A percentile compares a stretch with the other conserved stretches of the same genome.
Conservation (phyloP, 768 basidiomycete species). For the Lentinula guzmanii region DNA sequence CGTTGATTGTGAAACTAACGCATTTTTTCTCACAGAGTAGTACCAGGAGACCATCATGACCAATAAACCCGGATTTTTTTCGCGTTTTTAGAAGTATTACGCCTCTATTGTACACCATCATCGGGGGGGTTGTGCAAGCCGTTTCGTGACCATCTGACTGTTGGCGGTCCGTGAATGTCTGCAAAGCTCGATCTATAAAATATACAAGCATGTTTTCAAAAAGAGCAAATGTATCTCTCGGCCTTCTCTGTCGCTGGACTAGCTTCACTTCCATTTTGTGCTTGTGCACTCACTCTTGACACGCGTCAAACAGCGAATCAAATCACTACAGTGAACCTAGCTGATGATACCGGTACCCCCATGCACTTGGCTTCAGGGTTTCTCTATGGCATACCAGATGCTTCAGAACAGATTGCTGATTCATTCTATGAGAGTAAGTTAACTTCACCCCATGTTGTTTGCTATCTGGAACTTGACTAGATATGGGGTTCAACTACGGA, state of each 20-base stretch:
- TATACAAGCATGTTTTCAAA: neutral
- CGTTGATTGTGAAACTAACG: neutral
- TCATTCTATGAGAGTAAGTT: neutral
- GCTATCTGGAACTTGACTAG: neutral
- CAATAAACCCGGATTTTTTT: neutral
- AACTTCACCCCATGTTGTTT: neutral
- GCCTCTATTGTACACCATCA: neutral
- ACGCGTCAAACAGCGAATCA: neutral
- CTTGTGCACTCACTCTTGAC: neutral
- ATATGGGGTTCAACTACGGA: constrained; percentile 18
- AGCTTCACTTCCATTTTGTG: neutral
- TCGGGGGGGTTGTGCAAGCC: neutral
- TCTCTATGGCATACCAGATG: constrained; percentile 1
- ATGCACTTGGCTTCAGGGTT: constrained; percentile 1
- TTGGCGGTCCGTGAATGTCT: neutral
- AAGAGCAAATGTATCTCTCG: neutral
- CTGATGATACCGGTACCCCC: neutral
- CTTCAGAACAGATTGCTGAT: neutral
- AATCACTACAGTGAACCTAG: constrained; percentile 1
- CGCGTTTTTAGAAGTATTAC: neutral
- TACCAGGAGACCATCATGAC: neutral
- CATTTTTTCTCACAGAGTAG: neutral
- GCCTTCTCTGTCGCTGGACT: neutral
- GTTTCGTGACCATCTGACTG: neutral
- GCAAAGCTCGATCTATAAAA: neutral